Percentiles rank a stretch among this genome's conserved stretches.
Evolutionary conservation across 2,329 filamentous ascomycete species (phyloP).

Genomic region (Trichoderma atroviride): DNA sequence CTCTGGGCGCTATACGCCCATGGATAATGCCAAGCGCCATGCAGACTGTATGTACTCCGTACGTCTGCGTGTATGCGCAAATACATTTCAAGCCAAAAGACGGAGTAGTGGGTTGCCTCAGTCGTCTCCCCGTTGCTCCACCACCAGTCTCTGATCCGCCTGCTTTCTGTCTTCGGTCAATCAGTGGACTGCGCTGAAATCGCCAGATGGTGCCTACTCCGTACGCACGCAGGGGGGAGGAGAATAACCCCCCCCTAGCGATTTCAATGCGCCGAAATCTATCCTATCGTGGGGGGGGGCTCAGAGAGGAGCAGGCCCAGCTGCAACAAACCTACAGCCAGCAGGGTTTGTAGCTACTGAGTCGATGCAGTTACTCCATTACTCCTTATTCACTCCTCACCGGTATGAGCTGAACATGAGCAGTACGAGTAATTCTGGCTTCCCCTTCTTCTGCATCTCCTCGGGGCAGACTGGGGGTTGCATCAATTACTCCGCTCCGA

Average conservation of each 20-base stretch:
- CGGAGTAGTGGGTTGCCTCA: background rate
- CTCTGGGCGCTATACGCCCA: background rate
- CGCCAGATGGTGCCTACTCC: background rate
- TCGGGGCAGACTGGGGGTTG: background rate
- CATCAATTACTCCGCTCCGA: conserved; percentile 6
- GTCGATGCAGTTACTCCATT: background rate
- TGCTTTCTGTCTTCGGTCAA: background rate
- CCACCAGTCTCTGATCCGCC: background rate
- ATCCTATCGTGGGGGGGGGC: conserved; percentile 16
- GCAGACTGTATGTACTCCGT: conserved; percentile 17
- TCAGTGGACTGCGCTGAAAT: conserved; percentile 5
- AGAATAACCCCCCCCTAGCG: background rate
- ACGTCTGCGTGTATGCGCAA: background rate
- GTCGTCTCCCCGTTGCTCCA: conserved; percentile 8
- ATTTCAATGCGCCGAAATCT: conserved; percentile 21
- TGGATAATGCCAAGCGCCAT: conserved; percentile 19
- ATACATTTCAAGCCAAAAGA: background rate
- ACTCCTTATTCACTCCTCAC: background rate
- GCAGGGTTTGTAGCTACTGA: background rate
- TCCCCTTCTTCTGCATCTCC: background rate
- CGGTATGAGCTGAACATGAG: background rate
- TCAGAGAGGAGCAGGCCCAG: conserved; percentile 2
- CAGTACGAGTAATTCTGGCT: background rate
- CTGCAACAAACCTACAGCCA: background rate
- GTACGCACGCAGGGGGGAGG: background rate